Conservation (phyloP, 2,329 filamentous ascomycete species). For the Pezicula neosporulosa region DNA sequence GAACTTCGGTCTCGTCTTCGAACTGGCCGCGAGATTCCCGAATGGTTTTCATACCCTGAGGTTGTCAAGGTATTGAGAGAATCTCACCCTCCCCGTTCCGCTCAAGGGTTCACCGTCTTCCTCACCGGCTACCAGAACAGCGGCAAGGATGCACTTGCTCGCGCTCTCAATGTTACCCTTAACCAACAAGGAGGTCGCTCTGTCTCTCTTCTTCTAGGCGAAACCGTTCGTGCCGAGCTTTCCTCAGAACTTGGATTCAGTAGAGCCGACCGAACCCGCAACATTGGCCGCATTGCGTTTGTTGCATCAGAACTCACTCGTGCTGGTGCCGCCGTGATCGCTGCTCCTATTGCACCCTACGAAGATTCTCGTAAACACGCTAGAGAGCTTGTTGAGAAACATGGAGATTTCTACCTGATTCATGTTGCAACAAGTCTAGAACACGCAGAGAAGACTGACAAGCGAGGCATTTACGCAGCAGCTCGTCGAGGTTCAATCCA, state of each 20-base stretch:
- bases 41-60: constrained; percentile 99
- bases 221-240: constrained; percentile 90
- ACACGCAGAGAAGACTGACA: constrained; percentile 92
- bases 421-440: constrained; percentile 93
- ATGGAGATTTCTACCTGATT: constrained; percentile 88
- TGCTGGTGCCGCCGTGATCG: constrained; percentile 90
- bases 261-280: constrained; percentile 85
- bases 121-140: constrained; percentile 95
- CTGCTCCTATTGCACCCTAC: constrained; percentile 92
- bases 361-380: constrained; percentile 74
- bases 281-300: constrained; percentile 95
- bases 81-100: constrained; percentile 85
- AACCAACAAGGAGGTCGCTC: constrained; percentile 97
- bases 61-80: constrained; percentile 95
- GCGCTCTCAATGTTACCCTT: constrained; percentile 91
- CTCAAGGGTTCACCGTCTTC: constrained; percentile 98
- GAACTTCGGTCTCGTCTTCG: constrained; percentile 91
- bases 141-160: constrained; percentile 94
- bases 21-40: constrained; percentile 90
- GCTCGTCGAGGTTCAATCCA: constrained; percentile 89
- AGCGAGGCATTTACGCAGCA: constrained; percentile 81
- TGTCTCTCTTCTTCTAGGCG: constrained; percentile 90
- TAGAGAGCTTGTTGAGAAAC: constrained; percentile 80
- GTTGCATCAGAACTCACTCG: constrained; percentile 93
- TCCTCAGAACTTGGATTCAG: constrained; percentile 95